A percentile compares a stretch with the other conserved stretches of the same genome.
Evolutionary conservation across 202 grass and related monocot genomes (phyloP).

Genomic region (Saccharum hybrid): DNA sequence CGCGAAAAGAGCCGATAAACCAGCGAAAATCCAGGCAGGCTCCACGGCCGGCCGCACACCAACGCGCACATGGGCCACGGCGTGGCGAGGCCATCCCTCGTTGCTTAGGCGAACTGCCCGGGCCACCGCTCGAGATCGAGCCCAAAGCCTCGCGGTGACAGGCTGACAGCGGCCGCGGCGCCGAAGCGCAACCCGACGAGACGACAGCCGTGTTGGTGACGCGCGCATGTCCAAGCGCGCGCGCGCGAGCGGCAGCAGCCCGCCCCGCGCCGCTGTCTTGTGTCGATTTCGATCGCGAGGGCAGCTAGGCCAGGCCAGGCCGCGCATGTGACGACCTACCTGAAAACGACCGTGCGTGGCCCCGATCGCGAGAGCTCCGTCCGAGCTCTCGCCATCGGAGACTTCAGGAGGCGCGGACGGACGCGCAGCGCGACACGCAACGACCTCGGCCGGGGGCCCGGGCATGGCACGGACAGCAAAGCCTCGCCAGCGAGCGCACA

Average conservation of each 20-base stretch:
- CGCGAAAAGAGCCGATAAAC: background rate
- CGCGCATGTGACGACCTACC: constrained; percentile 37
- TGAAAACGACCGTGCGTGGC: constrained; percentile 47
- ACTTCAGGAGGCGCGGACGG: background rate
- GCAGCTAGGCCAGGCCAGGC: no score
- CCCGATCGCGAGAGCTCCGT: background rate
- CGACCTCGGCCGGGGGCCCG: background rate
- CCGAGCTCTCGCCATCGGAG: background rate
- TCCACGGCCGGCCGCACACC: background rate
- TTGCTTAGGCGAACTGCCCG: background rate
- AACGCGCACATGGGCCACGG: constrained; percentile 15
- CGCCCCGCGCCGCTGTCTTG: background rate
- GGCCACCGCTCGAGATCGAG: background rate
- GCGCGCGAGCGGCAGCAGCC: no score
- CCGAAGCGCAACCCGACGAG: constrained; percentile 22
- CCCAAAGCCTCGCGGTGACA: background rate
- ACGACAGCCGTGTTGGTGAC: constrained; percentile 18
- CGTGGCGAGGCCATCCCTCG: background rate
- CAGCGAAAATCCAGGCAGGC: constrained; percentile 26
- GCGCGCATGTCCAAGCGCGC: background rate
- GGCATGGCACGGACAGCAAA: background rate
- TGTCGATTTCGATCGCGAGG: background rate
- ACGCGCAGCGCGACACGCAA: constrained; percentile 38
- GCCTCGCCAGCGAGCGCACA: background rate
- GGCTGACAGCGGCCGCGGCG: background rate